Conservation (phyloP, 1,284 basidiomycete genomes). For the Entoloma clypeatum region DNA sequence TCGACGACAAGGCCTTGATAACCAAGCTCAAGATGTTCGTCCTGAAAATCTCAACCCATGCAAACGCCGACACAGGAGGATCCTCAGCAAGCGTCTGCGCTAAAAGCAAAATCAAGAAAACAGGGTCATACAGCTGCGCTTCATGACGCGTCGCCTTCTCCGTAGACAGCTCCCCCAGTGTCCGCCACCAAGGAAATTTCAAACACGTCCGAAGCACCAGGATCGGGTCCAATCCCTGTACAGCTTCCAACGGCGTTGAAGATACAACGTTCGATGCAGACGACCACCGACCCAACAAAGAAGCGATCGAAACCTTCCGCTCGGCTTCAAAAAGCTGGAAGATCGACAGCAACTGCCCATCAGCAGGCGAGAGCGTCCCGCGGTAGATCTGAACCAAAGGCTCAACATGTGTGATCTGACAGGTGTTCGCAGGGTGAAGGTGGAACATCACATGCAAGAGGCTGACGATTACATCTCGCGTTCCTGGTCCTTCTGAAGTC, state of each 20-base stretch:
- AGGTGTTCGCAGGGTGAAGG: constrained; percentile 74
- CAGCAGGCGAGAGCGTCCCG: constrained; percentile 62
- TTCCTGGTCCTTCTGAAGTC: constrained; percentile 21
- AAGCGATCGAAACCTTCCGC: constrained; percentile 60
- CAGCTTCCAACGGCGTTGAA: constrained; percentile 53
- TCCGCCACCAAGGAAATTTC: constrained; percentile 63
- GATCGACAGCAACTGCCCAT: constrained; percentile 66
- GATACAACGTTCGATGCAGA: constrained; percentile 39
- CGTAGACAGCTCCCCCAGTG: constrained; percentile 34
- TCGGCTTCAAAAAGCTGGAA: constrained; percentile 78
- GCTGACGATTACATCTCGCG: constrained; percentile 45
- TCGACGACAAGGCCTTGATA: constrained; percentile 72
- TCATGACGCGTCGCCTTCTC: constrained; percentile 27
- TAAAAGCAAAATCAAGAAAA: constrained; percentile 71
- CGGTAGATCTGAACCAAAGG: constrained; percentile 73
- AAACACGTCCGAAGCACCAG: constrained; percentile 72
- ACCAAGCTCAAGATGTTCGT: constrained; percentile 78
- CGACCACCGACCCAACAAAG: constrained; percentile 64
- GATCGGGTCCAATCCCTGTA: constrained; percentile 68
- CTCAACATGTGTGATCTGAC: constrained; percentile 77
- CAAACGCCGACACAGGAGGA: constrained; percentile 56
- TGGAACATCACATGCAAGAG: constrained; percentile 67
- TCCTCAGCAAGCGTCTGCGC: constrained; percentile 58
- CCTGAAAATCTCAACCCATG: constrained; percentile 84
- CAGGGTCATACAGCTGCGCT: constrained; percentile 71